phyloP scores from a whole-genome alignment of 805 yeast genomes.

The Saturnispora gosingensis region DNA sequence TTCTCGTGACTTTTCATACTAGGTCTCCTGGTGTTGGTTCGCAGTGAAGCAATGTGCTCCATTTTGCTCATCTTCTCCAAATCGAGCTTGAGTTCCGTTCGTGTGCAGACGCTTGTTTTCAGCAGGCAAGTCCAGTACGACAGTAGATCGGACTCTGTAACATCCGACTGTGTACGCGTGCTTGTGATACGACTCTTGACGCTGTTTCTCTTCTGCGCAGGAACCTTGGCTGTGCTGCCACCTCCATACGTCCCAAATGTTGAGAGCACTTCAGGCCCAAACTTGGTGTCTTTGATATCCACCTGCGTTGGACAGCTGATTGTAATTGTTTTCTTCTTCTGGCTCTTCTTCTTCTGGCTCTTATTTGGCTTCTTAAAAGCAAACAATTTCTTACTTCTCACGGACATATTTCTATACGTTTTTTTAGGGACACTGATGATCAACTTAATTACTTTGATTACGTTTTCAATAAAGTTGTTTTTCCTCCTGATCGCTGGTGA shows the following conservation, averaged over 20 bases:
- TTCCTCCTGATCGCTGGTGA: conserved; percentile 27
- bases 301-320: conserved; percentile 7
- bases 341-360: background rate
- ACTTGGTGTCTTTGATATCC: conserved; percentile 8
- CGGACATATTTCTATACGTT: conserved; percentile 17
- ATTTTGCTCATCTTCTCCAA: conserved; percentile 12
- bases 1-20: background rate
- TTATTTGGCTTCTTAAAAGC: conserved; percentile 1
- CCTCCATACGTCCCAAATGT: conserved; percentile 3
- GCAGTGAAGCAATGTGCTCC: conserved; percentile 8
- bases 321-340: background rate
- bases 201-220: background rate
- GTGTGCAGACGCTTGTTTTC: conserved; percentile 17
- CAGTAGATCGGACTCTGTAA: conserved; percentile 11
- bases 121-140: conserved; percentile 24
- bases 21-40: background rate
- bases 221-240: background rate
- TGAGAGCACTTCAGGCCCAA: conserved; percentile 1
- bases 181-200: background rate
- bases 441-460: conserved; percentile 11
- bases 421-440: conserved; percentile 11
- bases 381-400: conserved; percentile 10
- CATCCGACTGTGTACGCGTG: background rate
- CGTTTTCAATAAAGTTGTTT: conserved; percentile 21
- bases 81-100: conserved; percentile 25